These are phyloP conservation scores for Colletotrichum tabaci DNA, from an alignment of 2,329 filamentous ascomycete genomes.

Conservation along the genomic window DNA sequence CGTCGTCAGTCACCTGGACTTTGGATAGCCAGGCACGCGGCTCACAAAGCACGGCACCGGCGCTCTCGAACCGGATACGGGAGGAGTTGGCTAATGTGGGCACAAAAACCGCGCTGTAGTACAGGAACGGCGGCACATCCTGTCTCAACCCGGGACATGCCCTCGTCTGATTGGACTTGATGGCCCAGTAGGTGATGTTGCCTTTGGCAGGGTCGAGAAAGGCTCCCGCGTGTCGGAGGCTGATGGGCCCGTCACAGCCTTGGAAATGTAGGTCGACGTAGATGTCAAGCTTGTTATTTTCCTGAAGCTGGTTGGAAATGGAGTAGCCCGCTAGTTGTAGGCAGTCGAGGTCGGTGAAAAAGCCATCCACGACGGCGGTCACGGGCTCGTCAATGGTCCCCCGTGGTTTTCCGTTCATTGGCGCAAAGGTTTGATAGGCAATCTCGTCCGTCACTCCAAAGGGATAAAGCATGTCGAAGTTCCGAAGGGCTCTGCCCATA, in stretches of 20 bases:
- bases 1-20: constrained; percentile 23
- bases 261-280: constrained; percentile 16
- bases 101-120: constrained; percentile 2
- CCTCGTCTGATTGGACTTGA: not conserved
- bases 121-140: constrained; percentile 12
- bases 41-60: constrained; percentile 22
- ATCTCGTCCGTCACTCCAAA: constrained; percentile 11
- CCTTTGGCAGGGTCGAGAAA: not conserved
- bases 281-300: not conserved
- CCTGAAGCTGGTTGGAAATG: not conserved
- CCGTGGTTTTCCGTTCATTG: not conserved
- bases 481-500: not conserved
- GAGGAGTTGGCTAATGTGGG: constrained; percentile 1
- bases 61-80: not conserved
- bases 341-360: constrained; percentile 23
- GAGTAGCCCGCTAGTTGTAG: constrained; percentile 11
- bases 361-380: constrained; percentile 15
- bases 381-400: constrained; percentile 6
- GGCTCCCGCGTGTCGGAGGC: not conserved
- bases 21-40: constrained; percentile 25
- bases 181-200: not conserved
- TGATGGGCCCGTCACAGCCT: constrained; percentile 13
- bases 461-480: constrained; percentile 14
- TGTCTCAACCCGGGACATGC: constrained; percentile 17
- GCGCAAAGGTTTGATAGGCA: constrained; percentile 24